Evolutionary conservation across 768 basidiomycete genomes (phyloP).

Genomic region (Leucocoprinus birnbaumii): DNA sequence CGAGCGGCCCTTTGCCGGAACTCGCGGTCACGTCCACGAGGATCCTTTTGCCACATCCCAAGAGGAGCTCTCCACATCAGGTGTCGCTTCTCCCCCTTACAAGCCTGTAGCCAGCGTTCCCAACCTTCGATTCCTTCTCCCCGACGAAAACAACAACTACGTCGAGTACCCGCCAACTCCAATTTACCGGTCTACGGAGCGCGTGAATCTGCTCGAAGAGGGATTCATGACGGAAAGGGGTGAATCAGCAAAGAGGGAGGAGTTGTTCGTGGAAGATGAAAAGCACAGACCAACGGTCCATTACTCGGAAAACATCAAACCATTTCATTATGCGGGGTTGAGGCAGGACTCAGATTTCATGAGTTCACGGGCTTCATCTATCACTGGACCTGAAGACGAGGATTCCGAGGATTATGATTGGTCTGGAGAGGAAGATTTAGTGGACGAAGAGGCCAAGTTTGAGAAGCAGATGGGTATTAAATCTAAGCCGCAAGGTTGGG

Average conservation of each 20-base stretch:
- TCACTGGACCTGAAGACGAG: slow-evolving; percentile 57
- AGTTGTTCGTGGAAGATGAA: slow-evolving; percentile 18
- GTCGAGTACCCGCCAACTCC: slow-evolving; percentile 23
- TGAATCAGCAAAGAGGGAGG: slow-evolving; percentile 13
- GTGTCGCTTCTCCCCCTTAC: slow-evolving; percentile 35
- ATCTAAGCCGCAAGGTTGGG: slow-evolving; percentile 44
- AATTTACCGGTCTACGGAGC: slow-evolving; percentile 19
- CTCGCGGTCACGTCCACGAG: background rate
- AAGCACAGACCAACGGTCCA: slow-evolving; percentile 35
- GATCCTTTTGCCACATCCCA: slow-evolving; percentile 11
- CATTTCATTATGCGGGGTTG: slow-evolving; percentile 13
- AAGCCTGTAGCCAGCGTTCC: slow-evolving; percentile 30
- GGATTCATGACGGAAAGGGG: slow-evolving; percentile 5
- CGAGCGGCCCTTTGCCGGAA: background rate
- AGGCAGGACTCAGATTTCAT: slow-evolving; percentile 29
- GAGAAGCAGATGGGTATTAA: slow-evolving; percentile 55
- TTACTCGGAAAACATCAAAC: slow-evolving; percentile 43
- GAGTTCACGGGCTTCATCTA: slow-evolving; percentile 37
- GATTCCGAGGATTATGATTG: slow-evolving; percentile 68
- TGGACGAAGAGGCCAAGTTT: slow-evolving; percentile 66
- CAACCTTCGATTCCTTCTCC: slow-evolving; percentile 19
- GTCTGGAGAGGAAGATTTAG: slow-evolving; percentile 76
- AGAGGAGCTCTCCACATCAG: slow-evolving; percentile 4
- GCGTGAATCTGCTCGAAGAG: background rate
- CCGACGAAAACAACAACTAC: slow-evolving; percentile 14